Conservation (phyloP, 2,329 filamentous ascomycete species). For the Hortaea sp. region DNA sequence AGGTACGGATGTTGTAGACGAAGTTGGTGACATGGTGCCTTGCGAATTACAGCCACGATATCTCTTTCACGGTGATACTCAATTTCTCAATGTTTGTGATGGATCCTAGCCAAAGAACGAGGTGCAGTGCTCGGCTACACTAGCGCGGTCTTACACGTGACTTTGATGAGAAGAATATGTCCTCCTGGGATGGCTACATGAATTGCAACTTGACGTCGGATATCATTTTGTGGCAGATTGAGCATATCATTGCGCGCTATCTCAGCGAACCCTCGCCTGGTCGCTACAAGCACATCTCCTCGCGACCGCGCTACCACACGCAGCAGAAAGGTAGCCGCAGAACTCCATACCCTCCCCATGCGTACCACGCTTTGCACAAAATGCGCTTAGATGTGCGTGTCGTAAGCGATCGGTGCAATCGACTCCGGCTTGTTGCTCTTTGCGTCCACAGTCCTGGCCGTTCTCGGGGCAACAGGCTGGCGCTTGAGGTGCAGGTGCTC, state of each 20-base stretch:
- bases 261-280: background rate
- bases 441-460: constrained; percentile 66
- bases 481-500: constrained; percentile 87
- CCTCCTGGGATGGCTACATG: background rate
- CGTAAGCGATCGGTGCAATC: constrained; percentile 84
- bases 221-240: background rate
- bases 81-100: background rate
- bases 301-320: background rate
- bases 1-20: constrained; percentile 6
- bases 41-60: no score
- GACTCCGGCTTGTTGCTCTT: constrained; percentile 84
- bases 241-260: constrained; percentile 5
- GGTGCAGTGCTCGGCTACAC: background rate
- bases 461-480: constrained; percentile 68
- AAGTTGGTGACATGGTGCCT: constrained; percentile 15
- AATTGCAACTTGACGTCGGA: background rate
- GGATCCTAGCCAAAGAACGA: background rate
- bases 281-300: background rate
- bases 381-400: constrained; percentile 81
- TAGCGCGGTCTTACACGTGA: background rate
- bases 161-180: background rate
- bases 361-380: background rate
- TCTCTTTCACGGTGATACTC: no score
- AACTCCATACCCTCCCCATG: background rate
- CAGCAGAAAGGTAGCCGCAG: background rate